Conservation (phyloP, 768 basidiomycete species). For the Agaricus blazei region DNA sequence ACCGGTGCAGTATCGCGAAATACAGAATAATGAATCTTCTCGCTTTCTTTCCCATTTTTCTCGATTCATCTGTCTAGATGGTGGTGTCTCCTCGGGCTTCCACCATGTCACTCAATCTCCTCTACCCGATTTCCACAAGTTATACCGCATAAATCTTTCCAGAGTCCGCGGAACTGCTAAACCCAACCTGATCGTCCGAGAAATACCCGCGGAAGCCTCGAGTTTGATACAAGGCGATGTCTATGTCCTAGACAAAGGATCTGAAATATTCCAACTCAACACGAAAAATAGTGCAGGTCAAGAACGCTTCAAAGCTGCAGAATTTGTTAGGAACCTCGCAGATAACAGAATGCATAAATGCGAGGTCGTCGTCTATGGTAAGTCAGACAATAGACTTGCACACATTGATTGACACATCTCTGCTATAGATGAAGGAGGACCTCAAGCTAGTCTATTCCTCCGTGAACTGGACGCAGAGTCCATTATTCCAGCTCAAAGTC, state of each 20-base stretch:
- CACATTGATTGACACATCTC: background rate
- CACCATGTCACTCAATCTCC: conserved; percentile 25
- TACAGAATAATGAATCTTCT: conserved; percentile 53
- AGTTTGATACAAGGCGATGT: conserved; percentile 52
- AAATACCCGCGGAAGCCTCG: conserved; percentile 38
- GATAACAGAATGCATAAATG: conserved; percentile 34
- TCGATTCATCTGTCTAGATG: conserved; percentile 22
- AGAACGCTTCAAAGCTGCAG: conserved; percentile 57
- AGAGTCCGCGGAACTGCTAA: conserved; percentile 15
- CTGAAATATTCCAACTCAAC: conserved; percentile 49
- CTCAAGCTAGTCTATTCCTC: conserved; percentile 44
- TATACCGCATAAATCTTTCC: conserved; percentile 45
- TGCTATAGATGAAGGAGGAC: conserved; percentile 43
- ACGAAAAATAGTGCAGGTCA: conserved; percentile 48
- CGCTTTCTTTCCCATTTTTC: conserved; percentile 29
- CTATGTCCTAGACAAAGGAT: conserved; percentile 56
- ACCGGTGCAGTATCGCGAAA: conserved; percentile 59
- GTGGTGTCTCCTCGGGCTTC: conserved; percentile 27
- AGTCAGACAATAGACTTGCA: conserved; percentile 9
- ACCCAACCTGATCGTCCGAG: conserved; percentile 37
- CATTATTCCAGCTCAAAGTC: conserved; percentile 13
- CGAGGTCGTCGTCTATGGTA: conserved; percentile 46
- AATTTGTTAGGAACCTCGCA: conserved; percentile 47
- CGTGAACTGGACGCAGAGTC: conserved; percentile 36
- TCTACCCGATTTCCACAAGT: conserved; percentile 33